Evolutionary conservation across 495 filamentous ascomycete species (phyloP).

Genomic region (Oleoguttula mirabilis): DNA sequence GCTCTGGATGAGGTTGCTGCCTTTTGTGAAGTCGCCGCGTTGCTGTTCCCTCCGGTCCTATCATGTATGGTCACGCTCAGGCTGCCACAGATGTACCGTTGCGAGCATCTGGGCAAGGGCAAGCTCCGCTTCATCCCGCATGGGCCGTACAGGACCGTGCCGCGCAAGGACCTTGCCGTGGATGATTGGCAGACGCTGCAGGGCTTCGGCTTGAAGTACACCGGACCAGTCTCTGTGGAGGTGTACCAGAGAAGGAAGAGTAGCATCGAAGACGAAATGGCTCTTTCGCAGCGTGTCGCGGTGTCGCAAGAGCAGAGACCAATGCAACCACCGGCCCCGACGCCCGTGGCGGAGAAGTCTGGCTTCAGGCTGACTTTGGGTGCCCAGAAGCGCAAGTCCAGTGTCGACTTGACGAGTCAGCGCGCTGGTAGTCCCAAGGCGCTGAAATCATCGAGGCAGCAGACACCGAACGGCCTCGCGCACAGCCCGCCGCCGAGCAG

Average conservation of each 20-base stretch:
- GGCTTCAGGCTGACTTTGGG: conserved; percentile 1
- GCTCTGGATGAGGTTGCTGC: conserved; percentile 62
- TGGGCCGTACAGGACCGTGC: conserved; percentile 15
- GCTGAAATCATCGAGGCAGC: conserved; percentile 7
- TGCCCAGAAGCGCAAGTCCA: conserved; percentile 14
- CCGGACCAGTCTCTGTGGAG: conserved; percentile 6
- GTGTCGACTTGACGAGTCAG: conserved; percentile 2
- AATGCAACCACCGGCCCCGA: conserved; percentile 3
- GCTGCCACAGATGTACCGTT: conserved; percentile 61
- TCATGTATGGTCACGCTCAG: conserved; percentile 51
- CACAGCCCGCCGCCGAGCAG: neutral
- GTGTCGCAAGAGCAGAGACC: neutral
- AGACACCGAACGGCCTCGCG: conserved; percentile 1
- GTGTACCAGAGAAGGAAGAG: conserved; percentile 7
- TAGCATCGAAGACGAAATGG: neutral
- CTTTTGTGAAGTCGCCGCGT: conserved; percentile 59
- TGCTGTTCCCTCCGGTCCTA: conserved; percentile 57
- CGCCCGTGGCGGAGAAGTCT: conserved; percentile 5
- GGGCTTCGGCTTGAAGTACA: conserved; percentile 11
- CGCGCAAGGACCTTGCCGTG: conserved; percentile 6
- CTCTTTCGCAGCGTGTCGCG: neutral
- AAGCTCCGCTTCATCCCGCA: conserved; percentile 21
- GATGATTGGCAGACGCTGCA: conserved; percentile 15
- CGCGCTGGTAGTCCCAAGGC: conserved; percentile 18
- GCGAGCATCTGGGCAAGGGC: conserved; percentile 49